Evolutionary conservation across 352 stramenopile species (phyloP), one percentile per base, ranked within the genome.

Genomic region (Pythium aquatile): DNA sequence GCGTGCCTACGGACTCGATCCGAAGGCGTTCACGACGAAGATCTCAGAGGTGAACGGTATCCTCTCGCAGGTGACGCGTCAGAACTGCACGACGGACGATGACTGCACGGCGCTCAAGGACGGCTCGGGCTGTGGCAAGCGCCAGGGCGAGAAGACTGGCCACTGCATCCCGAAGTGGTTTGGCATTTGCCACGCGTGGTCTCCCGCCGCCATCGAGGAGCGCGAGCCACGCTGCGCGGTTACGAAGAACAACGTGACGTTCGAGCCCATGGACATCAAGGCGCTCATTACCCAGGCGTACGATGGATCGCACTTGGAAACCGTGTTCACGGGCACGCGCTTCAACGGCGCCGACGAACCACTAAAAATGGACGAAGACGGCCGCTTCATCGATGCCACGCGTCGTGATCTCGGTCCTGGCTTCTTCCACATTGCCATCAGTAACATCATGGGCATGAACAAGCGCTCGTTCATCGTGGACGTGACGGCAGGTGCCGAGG

Each of bases 261-360:
- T 70, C 33, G 49, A 70, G 64, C 64, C 64, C 6, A 44, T 70
- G 10, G 64, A 70, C 37, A 73, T 73, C 59, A 73, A 73, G 63
- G 66, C 66, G 8, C 55, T 73, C 10, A 30, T 69, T 37, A 73
- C 63, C 16, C 66, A 73, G 53, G 17, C 37, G 9, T 73, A 73
- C 63, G 66, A 73, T 33, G 66, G 66, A 29, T 40, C 54, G n/a
- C 47, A 54, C 51, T 17, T 73, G 14, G 37, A 33, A 16, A 73
- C 66, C 5, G 66, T 69, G 51, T 73, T 73, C 55, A 68, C 59
- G n/a, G 66, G 66, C 24, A 35, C 56, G 6, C 64, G 64, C 26
- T 70, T 53, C 58, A 66, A 66, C 58, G 64, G 64, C 16, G 33
- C 56, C 3, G 64, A 70, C 20, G 16, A 42, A 13, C 57, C 56